A percentile compares a stretch with the other conserved stretches of the same genome.
Conservation (phyloP, 2,329 filamentous ascomycete species). For the Talaromyces sp. region DNA sequence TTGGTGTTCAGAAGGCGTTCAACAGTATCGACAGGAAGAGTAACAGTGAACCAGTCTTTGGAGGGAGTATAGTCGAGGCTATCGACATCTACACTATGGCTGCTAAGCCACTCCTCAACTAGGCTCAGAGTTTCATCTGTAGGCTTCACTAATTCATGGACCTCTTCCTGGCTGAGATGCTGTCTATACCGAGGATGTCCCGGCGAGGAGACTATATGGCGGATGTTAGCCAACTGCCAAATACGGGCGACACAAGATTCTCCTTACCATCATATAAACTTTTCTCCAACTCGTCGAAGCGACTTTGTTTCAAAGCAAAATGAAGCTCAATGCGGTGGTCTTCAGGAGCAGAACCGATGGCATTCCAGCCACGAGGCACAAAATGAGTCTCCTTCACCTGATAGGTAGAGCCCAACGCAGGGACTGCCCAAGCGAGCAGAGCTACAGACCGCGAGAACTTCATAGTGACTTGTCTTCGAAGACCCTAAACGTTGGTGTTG, state of each 20-base stretch:
- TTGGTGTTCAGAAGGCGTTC: constrained; percentile 7
- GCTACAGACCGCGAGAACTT: neutral
- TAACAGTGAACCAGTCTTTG: constrained; percentile 4
- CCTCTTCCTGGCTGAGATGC: constrained; percentile 1
- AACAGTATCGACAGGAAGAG: neutral
- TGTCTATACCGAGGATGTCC: constrained; percentile 5
- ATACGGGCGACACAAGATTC: neutral
- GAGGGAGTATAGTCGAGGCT: neutral
- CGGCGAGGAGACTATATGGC: neutral
- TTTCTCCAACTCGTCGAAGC: neutral
- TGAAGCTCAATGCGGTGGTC: constrained; percentile 3
- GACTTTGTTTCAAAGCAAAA: neutral
- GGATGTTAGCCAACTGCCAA: neutral
- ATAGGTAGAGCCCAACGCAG: neutral
- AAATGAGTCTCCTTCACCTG: neutral
- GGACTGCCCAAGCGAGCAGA: neutral
- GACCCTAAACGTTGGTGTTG: neutral
- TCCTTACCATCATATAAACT: neutral
- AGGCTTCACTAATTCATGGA: constrained; percentile 6
- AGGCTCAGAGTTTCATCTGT: neutral
- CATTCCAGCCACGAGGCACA: constrained; percentile 9
- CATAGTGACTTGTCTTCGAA: neutral
- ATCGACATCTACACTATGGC: neutral
- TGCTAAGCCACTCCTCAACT: constrained; percentile 6
- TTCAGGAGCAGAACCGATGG: neutral